Conservation (phyloP, 129 eudicot genomes). For the Lactuca sativa region DNA sequence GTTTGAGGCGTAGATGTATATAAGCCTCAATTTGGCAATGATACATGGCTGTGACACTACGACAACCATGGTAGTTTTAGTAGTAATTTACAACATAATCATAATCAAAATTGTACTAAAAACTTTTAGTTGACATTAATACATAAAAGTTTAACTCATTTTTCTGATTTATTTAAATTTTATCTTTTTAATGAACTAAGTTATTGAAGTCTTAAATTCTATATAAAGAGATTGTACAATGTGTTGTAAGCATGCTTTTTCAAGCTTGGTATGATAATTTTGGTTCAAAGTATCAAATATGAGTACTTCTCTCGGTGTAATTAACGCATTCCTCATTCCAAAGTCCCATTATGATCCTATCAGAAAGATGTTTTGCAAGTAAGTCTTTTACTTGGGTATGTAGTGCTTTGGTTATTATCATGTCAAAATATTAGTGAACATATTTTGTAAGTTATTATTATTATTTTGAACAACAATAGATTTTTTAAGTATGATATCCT, state of each 20-base stretch:
- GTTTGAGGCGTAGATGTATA: too few species aligned
- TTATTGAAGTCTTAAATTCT: conserved; percentile 82
- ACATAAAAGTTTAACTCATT: neutral
- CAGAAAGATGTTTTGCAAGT: conserved; percentile 67
- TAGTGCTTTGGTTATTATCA: too few species aligned
- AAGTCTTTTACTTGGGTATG: conserved; percentile 30
- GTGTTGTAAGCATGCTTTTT: conserved; percentile 46
- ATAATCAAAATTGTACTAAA: neutral
- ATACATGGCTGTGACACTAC: too few species aligned
- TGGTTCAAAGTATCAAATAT: conserved; percentile 28
- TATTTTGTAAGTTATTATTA: too few species aligned
- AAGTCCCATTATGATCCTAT: conserved; percentile 75
- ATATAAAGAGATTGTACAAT: conserved; percentile 66
- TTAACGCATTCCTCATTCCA: conserved; percentile 64
- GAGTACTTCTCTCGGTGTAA: conserved; percentile 48
- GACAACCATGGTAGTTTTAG: too few species aligned
- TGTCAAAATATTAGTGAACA: too few species aligned
- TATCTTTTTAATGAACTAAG: conserved; percentile 7
- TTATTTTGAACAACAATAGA: too few species aligned
- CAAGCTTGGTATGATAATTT: conserved; percentile 49
- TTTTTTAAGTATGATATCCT: too few species aligned
- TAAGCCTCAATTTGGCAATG: too few species aligned
- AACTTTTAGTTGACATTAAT: neutral
- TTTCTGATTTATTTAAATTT: neutral
- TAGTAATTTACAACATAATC: neutral